A percentile compares a stretch with the other conserved stretches of the same genome.
These are phyloP conservation scores for Didymella exigua DNA, from an alignment of 2,329 filamentous ascomycete species.

Conservation along the genomic window DNA sequence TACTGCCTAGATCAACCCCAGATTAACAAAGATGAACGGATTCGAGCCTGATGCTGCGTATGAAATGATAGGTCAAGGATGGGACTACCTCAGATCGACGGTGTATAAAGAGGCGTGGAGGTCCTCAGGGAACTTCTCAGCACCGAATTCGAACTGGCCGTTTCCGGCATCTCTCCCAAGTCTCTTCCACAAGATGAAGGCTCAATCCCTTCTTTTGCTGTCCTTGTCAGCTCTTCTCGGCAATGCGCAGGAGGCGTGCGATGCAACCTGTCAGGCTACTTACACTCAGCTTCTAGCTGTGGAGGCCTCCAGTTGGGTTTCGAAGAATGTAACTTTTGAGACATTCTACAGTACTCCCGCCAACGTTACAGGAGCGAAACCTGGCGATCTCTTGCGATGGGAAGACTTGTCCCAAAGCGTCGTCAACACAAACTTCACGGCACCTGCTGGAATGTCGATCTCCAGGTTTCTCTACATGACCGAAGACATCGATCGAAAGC, in stretches of 20 bases:
- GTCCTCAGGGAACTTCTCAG: neutral
- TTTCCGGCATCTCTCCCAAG: neutral
- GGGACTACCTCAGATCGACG: neutral
- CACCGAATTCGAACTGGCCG: neutral
- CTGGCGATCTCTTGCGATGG: slow-evolving; percentile 28
- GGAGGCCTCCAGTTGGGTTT: slow-evolving; percentile 3
- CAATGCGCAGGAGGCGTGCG: slow-evolving; percentile 1
- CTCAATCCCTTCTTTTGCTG: neutral
- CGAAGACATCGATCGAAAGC: slow-evolving; percentile 28
- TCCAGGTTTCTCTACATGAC: slow-evolving; percentile 31
- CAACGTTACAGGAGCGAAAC: slow-evolving; percentile 20
- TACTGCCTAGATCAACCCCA: neutral
- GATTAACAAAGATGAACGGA: neutral
- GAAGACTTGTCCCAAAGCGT: slow-evolving; percentile 18
- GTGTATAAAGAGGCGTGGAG: neutral
- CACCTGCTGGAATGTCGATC: slow-evolving; percentile 25
- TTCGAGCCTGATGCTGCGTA: neutral
- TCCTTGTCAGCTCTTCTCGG: neutral
- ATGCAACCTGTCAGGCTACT: neutral
- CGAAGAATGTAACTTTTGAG: slow-evolving; percentile 18
- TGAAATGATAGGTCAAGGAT: neutral
- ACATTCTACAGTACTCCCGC: slow-evolving; percentile 25
- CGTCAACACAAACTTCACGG: slow-evolving; percentile 24
- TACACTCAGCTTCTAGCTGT: neutral
- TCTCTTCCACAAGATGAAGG: neutral